Base-by-base conservation (phyloP, 352 stramenopile species). In the Phytophthora tubulina region DNA sequence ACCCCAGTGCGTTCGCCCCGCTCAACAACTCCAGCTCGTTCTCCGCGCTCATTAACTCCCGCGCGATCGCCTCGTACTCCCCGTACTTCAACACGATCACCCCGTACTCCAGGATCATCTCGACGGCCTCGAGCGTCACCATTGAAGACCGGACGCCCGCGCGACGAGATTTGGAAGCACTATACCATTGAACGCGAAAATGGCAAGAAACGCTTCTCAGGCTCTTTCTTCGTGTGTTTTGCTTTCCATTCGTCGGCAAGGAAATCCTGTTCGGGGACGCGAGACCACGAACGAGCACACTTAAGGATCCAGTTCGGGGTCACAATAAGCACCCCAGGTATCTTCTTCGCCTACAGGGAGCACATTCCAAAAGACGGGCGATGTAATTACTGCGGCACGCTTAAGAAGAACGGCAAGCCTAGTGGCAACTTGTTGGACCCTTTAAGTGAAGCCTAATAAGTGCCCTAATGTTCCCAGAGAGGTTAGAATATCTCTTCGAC, bases 231-330 rank as follows among this genome's bases (percentile, higher is more conserved):
- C 35, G 59, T 65, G 17, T 82, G 79, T 44, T 86, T 91, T 14
- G 55, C 71, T 44, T 85, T 88, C 84, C 81, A 90, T 61, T 85
- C 56, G 49, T 93, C 84, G 6, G 87, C 87, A 41, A 90, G 67
- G 48, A 93, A 95, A 9, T 91, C 85, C 15, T 81, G 67, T 51
- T 96, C 89, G 6, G 75, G 27, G 8, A 82, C 86, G 7, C 76
- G 81, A 44, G 69, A 74, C 89, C 89, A 96, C 59, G 84, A 87
- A 14, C 85, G 82, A 64, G 85, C 86, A 54, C 84, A 93, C 63
- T 93, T 91, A 9, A 95, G 67, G 55, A 96, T 84, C 89, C 89
- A 96, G 39, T 96, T 86, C 0, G 87, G 87, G 1, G 81, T 90
- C 14, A 96, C 87, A 17, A 95, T 80, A 9, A 82, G 55, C 41